Evolutionary conservation across 345 rosid species (phyloP), one percentile per base, ranked within the genome.

Genomic region (Punica granatum): DNA sequence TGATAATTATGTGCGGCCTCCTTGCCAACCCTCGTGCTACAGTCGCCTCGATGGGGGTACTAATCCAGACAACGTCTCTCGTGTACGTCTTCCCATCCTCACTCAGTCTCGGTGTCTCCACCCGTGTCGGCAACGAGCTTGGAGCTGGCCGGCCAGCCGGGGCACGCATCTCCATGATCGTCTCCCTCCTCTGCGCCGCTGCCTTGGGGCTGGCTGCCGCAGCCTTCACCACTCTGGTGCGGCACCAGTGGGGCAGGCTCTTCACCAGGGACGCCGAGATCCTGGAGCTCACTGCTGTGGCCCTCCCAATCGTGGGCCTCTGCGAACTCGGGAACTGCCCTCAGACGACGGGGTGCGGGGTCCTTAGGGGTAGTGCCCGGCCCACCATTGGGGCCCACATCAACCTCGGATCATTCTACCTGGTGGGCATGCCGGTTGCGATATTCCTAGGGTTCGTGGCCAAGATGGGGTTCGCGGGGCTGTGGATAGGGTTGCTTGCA

Each of bases 291-390:
- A 94, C 99, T 0, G 78, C 96, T 3, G 33, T 86, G 0, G 96
- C 96, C 72, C 81, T 94, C 75, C 99, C 99, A 0, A 91, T 94
- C 46, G 88, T 72, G 0, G 99, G 99, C 60, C 78, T 91, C 16
- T 94, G 99, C 60, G 99, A 94, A 83, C 89, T 94, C 1, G 99
- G 99, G 33, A 94, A 94, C 62, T 91, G 97, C 77, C 99, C 99
- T 4, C 99, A 94, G 64, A 94, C 99, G 3, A 84, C 99, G 0
- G 97, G 99, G 0, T 94, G 98, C 46, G 98, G 99, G 3, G 98
- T 85, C 25, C 65, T 94, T 34, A 81, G 99, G 67, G 99, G 96
- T 21, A 84, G 88, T 62, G 99, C 98, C 7, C 75, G 99, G 81
- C 98, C 97, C 31, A 81, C 84, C 35, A 78, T 80, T 6, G 99